Conservation (phyloP, 148 eudicot genomes). For the Polygonum maritimum region DNA sequence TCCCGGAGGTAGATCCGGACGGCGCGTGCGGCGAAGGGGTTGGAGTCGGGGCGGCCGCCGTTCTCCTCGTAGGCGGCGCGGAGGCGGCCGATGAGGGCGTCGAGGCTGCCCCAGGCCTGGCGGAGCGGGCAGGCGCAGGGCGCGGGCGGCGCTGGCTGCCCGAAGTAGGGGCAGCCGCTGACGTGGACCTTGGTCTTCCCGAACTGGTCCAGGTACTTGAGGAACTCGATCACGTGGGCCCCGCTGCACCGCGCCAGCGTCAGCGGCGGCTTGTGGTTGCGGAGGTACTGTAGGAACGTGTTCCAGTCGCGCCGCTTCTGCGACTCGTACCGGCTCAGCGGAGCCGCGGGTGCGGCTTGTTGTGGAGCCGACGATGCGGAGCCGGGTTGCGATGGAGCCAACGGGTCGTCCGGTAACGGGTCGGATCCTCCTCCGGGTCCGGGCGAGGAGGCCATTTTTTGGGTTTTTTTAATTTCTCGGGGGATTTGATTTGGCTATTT, state of each 20-base stretch:
- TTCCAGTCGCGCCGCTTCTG: conserved; percentile 70
- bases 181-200: conserved; percentile 69
- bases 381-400: background rate
- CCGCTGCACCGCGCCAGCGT: conserved; percentile 56
- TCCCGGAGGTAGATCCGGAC: conserved; percentile 4
- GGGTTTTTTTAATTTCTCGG: background rate
- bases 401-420: background rate
- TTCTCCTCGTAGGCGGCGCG: conserved; percentile 59
- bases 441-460: background rate
- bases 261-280: conserved; percentile 65
- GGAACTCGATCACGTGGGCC: conserved; percentile 66
- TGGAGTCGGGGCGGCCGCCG: conserved; percentile 8
- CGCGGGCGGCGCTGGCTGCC: conserved; percentile 55
- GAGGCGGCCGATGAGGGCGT: conserved; percentile 59
- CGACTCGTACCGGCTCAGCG: background rate
- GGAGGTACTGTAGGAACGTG: conserved; percentile 56
- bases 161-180: conserved; percentile 48
- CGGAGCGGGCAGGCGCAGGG: conserved; percentile 58
- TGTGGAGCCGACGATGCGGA: background rate
- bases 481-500: too few relatives aligned
- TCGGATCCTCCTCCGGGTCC: conserved; percentile 3
- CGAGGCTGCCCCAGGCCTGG: conserved; percentile 72
- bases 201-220: conserved; percentile 64
- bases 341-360: too few relatives aligned
- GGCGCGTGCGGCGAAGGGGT: conserved; percentile 9